Evolutionary conservation across 2,329 filamentous ascomycete species (phyloP).

Genomic region (Trichophyton rubrum): DNA sequence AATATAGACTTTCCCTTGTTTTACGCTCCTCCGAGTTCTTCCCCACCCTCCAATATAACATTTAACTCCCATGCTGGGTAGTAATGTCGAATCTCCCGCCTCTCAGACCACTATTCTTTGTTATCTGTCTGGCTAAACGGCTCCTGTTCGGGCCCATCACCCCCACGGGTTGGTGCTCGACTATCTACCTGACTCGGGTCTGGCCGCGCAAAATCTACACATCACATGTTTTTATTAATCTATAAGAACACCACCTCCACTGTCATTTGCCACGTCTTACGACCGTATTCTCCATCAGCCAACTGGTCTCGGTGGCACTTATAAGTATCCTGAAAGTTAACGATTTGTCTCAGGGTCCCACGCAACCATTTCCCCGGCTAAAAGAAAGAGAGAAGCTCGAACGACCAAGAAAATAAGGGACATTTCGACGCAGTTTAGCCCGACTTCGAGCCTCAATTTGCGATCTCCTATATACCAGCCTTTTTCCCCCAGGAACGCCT

Average conservation of each 20-base stretch:
- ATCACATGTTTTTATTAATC: neutral
- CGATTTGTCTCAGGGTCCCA: neutral
- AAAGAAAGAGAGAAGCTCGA: neutral
- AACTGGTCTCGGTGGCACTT: neutral
- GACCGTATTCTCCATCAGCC: neutral
- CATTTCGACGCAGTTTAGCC: neutral
- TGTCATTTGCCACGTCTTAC: neutral
- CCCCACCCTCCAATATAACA: neutral
- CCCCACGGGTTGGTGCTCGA: neutral
- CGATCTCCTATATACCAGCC: neutral
- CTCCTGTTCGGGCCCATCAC: neutral
- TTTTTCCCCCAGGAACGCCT: neutral
- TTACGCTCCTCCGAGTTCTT: neutral
- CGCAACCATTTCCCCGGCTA: neutral
- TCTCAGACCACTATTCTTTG: neutral
- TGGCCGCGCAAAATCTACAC: neutral
- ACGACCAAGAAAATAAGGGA: neutral
- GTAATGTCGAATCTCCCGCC: neutral
- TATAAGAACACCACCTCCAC: neutral
- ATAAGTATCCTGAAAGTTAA: slow-evolving; percentile 3
- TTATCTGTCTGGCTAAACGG: neutral
- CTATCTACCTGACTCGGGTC: neutral
- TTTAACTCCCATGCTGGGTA: neutral
- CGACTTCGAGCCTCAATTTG: neutral
- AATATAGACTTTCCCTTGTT: slow-evolving; percentile 2